Evolutionary conservation across 176 grass and related monocot genomes (phyloP), one percentile per base, ranked within the genome.

Genomic region (Bonia amplexicaulis): DNA sequence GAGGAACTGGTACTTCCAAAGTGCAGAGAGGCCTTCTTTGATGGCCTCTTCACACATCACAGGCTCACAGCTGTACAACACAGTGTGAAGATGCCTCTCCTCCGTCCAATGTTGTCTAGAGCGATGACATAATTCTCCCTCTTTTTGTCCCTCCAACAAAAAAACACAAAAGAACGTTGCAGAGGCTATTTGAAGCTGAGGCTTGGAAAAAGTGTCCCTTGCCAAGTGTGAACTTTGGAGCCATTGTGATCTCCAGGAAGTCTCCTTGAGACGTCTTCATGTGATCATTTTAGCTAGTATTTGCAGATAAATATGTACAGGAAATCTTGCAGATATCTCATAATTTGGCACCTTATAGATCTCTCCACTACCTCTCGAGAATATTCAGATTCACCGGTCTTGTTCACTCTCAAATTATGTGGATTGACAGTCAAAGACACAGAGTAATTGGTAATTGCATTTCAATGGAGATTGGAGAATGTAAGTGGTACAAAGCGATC

Each of bases 351-450:
- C 82, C 12, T 62, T 20, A 85, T 33, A 42, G 31, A 85, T 81
- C 58, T 89, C 82, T 89, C 77, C 12, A 76, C 82, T 71, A 85
- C 81, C 48, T 77, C 71, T 77, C 71, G 61, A 53, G 83, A 62
- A 89, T 89, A 81, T 85, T 85, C 83, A 55, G 78, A 77, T 86
- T 82, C 88, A 85, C 33, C 29, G 7, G 69, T 74, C 40, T 51
- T 29, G 82, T 81, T 17, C 19, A 23, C 5, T 76, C 11, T 37
- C 41, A 79, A 87, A 69, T 41, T 81, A 29, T 82, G 20, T 27
- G 55, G 78, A 81, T 70, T 77, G 83, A 77, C 71, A 82, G 71
- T 90, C 72, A 86, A 86, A 77, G 64, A 26, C 23, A 23, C 29
- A 40, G 6, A 46, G 65, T 82, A 85, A 85, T 53, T 85, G 64